Base-by-base conservation (phyloP, 192 early-diverging fungal species). In the Backusella sp. region DNA sequence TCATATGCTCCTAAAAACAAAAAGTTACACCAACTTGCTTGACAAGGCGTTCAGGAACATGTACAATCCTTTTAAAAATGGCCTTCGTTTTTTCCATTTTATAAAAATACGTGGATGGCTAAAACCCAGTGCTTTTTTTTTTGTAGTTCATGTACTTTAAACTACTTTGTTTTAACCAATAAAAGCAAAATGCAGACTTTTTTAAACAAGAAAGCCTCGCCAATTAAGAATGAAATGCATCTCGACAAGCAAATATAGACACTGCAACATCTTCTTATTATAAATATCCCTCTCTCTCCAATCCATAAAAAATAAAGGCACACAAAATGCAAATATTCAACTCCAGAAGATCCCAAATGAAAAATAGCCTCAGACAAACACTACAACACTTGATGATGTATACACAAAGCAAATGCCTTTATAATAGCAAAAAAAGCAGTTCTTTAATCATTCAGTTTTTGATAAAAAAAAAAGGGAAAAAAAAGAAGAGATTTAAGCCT, bases 401-500 rank as follows among this genome's bases (percentile, higher is more conserved):
- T 39, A 17, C 15, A 44, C 37, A 44, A 44, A 17, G 15, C 14
- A 14, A 14, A 44, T 44, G 42, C 42, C 15, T 44, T 44, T 15
- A 44, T 44, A 44, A 44, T 17, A 44, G 42, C 42, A 44, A 44
- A 44, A 62, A 12, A 53, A 53, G 6, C 5, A 62, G 26, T 62
- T 62, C 56, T 28, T 62, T 62, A 26, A 62, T 62, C 56, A 62
- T 62, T 62, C 56, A 62, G 12, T 26, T 17, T 44, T 44, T 44
- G 28, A 15, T 44, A 15, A 44, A 17, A 17, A 14, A 17, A 17
- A 44, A 44, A n/a, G n/a, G n/a, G n/a, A n/a, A n/a, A 4, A 59
- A 26, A 59, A 23, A 23, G 26, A 59, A 26, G 21, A 59, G 21
- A 59, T 59, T 42, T 74, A 56, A 44, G n/a, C 73, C 42, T 79